Conservation (phyloP, 345 rosid species). For the Eucalyptus cloeziana region DNA sequence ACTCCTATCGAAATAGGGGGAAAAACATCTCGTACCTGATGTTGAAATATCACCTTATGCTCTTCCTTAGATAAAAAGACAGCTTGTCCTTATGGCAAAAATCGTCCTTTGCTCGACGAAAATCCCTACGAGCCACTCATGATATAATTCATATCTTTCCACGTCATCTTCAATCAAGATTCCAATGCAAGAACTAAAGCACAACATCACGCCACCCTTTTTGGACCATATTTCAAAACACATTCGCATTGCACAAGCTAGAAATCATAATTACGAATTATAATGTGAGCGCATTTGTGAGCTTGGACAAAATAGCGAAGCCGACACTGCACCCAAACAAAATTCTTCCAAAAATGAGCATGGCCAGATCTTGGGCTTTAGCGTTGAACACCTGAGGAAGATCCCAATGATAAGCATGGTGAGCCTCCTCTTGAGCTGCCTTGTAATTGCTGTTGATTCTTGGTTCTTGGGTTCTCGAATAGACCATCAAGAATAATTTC, state of each 20-base stretch:
- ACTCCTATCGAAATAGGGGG: neutral
- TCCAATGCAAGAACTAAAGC: neutral
- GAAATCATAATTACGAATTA: neutral
- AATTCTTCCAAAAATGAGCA: neutral
- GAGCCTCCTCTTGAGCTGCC: neutral
- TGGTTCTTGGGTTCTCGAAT: neutral
- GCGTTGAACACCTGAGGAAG: neutral
- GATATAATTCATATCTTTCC: neutral
- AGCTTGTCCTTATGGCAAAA: neutral
- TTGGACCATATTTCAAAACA: neutral
- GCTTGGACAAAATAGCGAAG: neutral
- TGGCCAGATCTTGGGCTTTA: neutral
- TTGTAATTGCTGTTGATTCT: neutral
- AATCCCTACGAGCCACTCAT: neutral
- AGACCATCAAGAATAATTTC: neutral
- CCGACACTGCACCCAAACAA: neutral
- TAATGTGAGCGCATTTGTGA: neutral
- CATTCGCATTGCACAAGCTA: neutral
- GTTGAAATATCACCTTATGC: neutral
- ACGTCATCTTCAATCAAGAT: neutral
- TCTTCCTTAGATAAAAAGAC: neutral
- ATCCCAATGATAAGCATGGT: neutral
- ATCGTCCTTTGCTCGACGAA: neutral
- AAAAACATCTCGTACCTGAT: neutral
- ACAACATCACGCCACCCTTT: neutral